A percentile compares a stretch with the other conserved stretches of the same genome.
These are phyloP conservation scores for Xylariaceae sp. DNA, from an alignment of 2,329 filamentous ascomycete species.

Conservation along the genomic window DNA sequence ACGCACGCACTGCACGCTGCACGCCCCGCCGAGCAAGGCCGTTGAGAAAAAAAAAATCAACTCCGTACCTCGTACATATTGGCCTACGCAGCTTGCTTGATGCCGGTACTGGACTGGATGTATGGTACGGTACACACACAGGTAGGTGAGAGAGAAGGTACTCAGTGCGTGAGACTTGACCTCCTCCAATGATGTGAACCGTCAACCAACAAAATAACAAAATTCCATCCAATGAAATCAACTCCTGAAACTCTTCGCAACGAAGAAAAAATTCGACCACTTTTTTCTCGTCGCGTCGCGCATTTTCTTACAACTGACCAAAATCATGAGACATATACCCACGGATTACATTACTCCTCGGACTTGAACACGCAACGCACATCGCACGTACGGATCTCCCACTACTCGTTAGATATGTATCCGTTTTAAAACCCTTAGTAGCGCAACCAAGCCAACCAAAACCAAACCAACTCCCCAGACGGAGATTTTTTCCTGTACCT, in stretches of 20 bases:
- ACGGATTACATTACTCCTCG: background rate
- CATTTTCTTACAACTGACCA: constrained; percentile 26
- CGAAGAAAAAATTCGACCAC: no score
- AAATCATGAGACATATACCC: constrained; percentile 10
- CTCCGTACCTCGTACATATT: no score
- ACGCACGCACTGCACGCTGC: constrained; percentile 21
- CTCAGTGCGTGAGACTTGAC: constrained; percentile 1
- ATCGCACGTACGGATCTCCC: no score
- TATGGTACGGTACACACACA: background rate
- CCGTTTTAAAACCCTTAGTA: background rate
- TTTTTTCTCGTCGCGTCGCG: constrained; percentile 16
- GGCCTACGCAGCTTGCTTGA: no score
- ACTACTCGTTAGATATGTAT: no score
- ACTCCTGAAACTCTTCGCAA: no score
- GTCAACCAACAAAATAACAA: constrained; percentile 14
- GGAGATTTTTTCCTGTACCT: constrained; percentile 23
- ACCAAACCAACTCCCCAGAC: constrained; percentile 11
- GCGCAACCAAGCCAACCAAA: constrained; percentile 10
- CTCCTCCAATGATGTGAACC: constrained; percentile 18
- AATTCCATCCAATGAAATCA: constrained; percentile 25
- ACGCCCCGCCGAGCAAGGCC: constrained; percentile 21
- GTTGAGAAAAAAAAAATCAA: constrained; percentile 13
- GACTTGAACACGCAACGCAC: no score
- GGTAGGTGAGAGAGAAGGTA: background rate
- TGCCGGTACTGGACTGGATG: no score